phyloP scores from a whole-genome alignment of 129 eudicot genomes.

The Flaveria robusta region DNA sequence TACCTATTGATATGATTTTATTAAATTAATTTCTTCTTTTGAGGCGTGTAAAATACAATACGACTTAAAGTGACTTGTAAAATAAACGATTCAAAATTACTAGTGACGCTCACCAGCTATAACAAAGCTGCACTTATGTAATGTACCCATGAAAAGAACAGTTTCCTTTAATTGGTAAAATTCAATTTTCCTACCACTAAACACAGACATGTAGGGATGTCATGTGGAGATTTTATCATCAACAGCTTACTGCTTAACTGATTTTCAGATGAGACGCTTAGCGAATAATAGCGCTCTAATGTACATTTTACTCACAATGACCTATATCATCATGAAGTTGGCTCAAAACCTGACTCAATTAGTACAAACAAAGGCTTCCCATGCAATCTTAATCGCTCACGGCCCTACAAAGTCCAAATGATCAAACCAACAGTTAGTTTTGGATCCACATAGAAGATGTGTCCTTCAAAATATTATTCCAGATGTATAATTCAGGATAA shows the following conservation, averaged over 20 bases:
- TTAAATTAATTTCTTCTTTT: background rate
- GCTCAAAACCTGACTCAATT: constrained; percentile 58
- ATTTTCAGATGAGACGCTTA: constrained; percentile 24
- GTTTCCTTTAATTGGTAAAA: constrained; percentile 13
- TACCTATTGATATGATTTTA: too few relatives aligned
- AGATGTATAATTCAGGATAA: background rate
- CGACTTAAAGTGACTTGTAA: background rate
- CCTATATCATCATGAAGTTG: constrained; percentile 21
- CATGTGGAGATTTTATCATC: constrained; percentile 13
- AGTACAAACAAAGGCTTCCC: constrained; percentile 75
- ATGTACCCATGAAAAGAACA: constrained; percentile 25
- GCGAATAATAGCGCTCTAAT: constrained; percentile 47
- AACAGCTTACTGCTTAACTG: constrained; percentile 23
- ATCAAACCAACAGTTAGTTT: background rate
- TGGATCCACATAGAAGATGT: background rate
- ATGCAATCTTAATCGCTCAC: constrained; percentile 56
- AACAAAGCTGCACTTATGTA: constrained; percentile 20
- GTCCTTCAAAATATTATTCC: background rate
- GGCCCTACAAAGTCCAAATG: constrained; percentile 45
- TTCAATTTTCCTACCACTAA: constrained; percentile 25
- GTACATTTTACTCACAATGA: constrained; percentile 43
- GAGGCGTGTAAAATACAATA: background rate
- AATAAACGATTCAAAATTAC: background rate
- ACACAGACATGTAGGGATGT: constrained; percentile 16
- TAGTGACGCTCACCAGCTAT: background rate